A percentile compares a stretch with the other conserved stretches of the same genome.
These are phyloP conservation scores for Amaranthus tricolor DNA, from an alignment of 179 eudicot genomes.

Conservation along the genomic window DNA sequence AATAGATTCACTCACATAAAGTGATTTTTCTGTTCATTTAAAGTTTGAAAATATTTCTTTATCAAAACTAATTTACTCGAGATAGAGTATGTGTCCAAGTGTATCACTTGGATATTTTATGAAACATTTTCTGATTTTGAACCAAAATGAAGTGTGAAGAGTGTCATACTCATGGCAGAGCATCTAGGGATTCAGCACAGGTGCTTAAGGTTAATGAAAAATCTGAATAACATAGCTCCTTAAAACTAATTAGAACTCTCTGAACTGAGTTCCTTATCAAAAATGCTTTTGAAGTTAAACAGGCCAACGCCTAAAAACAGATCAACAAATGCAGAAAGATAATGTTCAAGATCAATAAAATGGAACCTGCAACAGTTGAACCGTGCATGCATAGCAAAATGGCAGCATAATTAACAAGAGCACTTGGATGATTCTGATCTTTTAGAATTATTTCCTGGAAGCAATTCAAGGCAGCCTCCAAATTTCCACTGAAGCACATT, in stretches of 20 bases:
- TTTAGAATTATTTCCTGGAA: constrained; percentile 77
- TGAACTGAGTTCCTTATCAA: no score
- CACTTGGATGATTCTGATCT: constrained; percentile 91
- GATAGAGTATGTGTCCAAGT: no score
- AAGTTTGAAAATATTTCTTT: no score
- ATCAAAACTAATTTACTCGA: no score
- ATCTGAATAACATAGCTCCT: no score
- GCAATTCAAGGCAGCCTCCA: constrained; percentile 80
- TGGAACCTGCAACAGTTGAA: constrained; percentile 79
- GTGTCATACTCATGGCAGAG: no score
- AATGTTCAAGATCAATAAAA: not conserved
- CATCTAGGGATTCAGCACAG: not conserved
- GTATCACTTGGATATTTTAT: no score
- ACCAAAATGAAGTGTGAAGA: no score
- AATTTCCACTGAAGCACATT: constrained; percentile 58
- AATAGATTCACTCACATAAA: no score
- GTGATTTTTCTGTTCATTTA: no score
- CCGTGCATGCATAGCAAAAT: constrained; percentile 77
- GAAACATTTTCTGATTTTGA: no score
- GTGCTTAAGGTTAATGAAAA: not conserved
- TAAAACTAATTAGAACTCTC: not conserved
- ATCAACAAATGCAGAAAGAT: not conserved
- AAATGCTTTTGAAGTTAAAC: no score
- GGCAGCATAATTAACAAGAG: constrained; percentile 88
- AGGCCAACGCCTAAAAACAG: not conserved